phyloP scores from a whole-genome alignment of 257 asterid genomes.

The Primulina tabacum region DNA sequence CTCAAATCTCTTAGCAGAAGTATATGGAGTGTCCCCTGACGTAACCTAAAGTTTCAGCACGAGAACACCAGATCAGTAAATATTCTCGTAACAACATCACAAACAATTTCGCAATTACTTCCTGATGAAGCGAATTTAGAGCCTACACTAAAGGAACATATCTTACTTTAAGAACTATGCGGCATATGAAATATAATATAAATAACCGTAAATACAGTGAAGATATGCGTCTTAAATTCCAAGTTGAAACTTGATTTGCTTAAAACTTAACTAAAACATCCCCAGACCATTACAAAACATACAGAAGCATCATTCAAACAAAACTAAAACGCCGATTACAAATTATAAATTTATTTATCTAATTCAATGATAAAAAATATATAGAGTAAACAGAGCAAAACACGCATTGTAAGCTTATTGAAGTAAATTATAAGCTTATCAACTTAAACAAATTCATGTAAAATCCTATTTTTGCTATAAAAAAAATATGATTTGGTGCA shows the following conservation, averaged over 20 bases:
- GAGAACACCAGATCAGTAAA: constrained; percentile 15
- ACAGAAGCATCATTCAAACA: neutral
- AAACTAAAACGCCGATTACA: neutral
- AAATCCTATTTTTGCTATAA: too few relatives aligned
- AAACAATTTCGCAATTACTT: neutral
- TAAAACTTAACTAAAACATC: constrained; percentile 16
- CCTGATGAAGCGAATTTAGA: neutral
- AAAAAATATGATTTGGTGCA: too few relatives aligned
- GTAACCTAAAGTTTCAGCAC: constrained; percentile 47
- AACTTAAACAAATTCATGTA: neutral
- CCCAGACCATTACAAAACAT: neutral
- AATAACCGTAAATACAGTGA: neutral
- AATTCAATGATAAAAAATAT: neutral
- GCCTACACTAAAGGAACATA: neutral
- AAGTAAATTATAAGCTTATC: neutral
- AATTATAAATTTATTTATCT: too few relatives aligned
- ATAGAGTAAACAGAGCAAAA: neutral
- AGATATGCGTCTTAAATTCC: neutral
- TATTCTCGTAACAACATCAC: neutral
- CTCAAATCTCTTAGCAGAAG: constrained; percentile 77
- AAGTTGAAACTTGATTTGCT: constrained; percentile 15
- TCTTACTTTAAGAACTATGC: neutral
- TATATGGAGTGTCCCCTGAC: constrained; percentile 70
- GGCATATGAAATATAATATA: neutral
- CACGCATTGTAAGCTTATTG: neutral